phyloP scores from a whole-genome alignment of 2,329 filamentous ascomycete genomes.

The Pseudocercospora fijiensis region DNA sequence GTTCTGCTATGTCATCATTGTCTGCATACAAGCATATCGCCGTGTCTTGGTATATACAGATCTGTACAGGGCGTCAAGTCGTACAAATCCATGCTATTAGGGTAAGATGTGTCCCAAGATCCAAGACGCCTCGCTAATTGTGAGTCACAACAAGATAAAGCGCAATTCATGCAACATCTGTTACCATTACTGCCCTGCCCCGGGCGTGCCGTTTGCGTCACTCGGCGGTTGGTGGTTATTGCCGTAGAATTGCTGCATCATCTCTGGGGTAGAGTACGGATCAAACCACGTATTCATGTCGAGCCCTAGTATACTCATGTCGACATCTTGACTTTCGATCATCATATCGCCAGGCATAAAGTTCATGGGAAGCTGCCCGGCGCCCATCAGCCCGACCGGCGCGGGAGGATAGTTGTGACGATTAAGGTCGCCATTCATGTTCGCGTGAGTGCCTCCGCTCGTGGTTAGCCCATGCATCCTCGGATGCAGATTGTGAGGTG shows the following conservation, averaged over 20 bases:
- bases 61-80: constrained; percentile 11
- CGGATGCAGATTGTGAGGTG: constrained; percentile 11
- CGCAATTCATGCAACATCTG: not conserved
- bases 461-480: constrained; percentile 11
- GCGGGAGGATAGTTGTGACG: not conserved
- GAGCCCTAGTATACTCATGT: constrained; percentile 66
- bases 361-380: constrained; percentile 20
- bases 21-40: not conserved
- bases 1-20: constrained; percentile 9
- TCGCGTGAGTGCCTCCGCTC: constrained; percentile 16
- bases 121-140: constrained; percentile 12
- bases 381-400: constrained; percentile 9
- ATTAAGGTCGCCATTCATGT: constrained; percentile 24
- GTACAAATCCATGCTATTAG: constrained; percentile 4
- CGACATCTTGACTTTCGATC: constrained; percentile 74
- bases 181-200: constrained; percentile 1
- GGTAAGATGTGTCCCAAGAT: not conserved
- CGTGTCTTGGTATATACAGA: constrained; percentile 9
- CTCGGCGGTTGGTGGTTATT: constrained; percentile 15
- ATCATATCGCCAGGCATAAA: constrained; percentile 56
- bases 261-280: constrained; percentile 56
- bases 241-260: constrained; percentile 29
- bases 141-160: not conserved
- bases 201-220: constrained; percentile 12
- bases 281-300: constrained; percentile 76